Evolutionary conservation across 768 basidiomycete species (phyloP), one percentile per base, ranked within the genome.

Genomic region (Piloderma croceum): DNA sequence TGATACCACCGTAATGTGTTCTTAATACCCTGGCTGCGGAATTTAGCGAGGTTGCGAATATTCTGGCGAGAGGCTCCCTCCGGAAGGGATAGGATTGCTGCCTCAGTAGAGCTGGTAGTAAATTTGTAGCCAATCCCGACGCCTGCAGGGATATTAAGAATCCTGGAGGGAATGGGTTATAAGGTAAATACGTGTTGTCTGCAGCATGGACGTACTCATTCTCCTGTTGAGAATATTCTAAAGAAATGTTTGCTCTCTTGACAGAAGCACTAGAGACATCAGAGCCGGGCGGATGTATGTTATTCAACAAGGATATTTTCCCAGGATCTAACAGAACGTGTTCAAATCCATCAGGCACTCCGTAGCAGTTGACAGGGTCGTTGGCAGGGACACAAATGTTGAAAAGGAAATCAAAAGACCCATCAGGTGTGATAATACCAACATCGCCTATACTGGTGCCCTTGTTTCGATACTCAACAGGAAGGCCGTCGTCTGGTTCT

Each of bases 391-490:
- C 31, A 24, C 47, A 46, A 12, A 49, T 45, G 29, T 51, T 51
- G 50, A 51, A 51, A 3, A 51, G 31, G 5, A 34, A 13, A 17
- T 45, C 47, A 32, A 49, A 49, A 1, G 35, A 23, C 2, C 50
- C 50, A 38, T 51, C 48, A 12, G 38, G 27, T 6, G 40, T 46
- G 23, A 51, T 27, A 20, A 41, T 29, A 9, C 50, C 50, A 11
- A 51, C 47, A 33, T 51, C 50, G 6, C 47, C 50, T 11, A 51
- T 46, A 5, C 3, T 10, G 3, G 20, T n/a, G 3, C 15, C 11
- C 34, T 20, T 29, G n/a, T n/a, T n/a, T n/a, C n/a, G n/a, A n/a
- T n/a, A n/a, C n/a, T n/a, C n/a, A n/a, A n/a, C n/a, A n/a, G n/a
- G n/a, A n/a, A n/a, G n/a, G n/a, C n/a, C n/a, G n/a, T n/a, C n/a